phyloP scores from a whole-genome alignment of 441 rosid genomes.

The Eruca vesicaria region DNA sequence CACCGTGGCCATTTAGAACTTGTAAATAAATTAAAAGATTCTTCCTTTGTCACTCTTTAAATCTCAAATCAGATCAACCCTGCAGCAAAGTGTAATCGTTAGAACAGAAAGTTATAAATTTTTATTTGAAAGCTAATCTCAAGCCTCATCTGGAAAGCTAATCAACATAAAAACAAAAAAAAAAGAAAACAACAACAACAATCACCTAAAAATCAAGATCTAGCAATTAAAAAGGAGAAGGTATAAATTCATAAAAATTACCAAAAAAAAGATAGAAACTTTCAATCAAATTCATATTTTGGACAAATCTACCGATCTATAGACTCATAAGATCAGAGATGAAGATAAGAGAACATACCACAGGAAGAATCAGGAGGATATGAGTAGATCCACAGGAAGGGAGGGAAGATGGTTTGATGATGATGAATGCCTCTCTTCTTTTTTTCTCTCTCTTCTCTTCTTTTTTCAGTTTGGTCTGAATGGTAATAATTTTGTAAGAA shows the following conservation, averaged over 20 bases:
- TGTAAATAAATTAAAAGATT: neutral
- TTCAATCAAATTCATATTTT: neutral
- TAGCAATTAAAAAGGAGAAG: neutral
- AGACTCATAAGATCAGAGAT: neutral
- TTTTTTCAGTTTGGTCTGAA: constrained; percentile 25
- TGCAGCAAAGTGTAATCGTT: neutral
- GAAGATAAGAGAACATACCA: constrained; percentile 5
- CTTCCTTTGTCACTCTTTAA: constrained; percentile 29
- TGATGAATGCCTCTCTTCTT: constrained; percentile 23
- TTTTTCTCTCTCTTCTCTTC: neutral
- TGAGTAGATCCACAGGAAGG: constrained; percentile 12
- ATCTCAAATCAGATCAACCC: constrained; percentile 36
- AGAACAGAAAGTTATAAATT: neutral
- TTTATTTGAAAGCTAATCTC: neutral
- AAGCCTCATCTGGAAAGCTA: too few relatives aligned
- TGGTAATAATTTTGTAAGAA: constrained; percentile 11
- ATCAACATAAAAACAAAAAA: too few relatives aligned
- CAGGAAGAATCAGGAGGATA: neutral
- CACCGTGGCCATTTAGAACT: constrained; percentile 62
- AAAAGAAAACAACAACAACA: too few relatives aligned
- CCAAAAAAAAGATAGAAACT: neutral
- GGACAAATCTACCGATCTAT: constrained; percentile 7
- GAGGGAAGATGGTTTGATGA: constrained; percentile 23
- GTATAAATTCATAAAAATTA: neutral
- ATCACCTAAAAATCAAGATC: neutral